A percentile compares a stretch with the other conserved stretches of the same genome.
Conservation (phyloP, 306 rosid genomes). For the Crotalaria pallida region DNA sequence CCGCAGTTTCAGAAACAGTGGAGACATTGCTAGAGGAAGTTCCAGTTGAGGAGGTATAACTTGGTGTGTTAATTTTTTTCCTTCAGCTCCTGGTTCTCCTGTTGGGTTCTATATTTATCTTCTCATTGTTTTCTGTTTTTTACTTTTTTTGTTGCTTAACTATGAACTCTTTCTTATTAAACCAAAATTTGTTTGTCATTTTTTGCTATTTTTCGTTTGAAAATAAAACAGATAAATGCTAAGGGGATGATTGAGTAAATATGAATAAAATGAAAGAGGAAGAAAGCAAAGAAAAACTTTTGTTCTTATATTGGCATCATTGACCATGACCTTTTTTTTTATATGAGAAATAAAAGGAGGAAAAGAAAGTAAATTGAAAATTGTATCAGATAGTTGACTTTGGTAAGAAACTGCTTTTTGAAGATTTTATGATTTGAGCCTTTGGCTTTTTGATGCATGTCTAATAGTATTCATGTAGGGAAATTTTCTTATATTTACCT, state of each 20-base stretch:
- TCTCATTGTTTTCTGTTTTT: background rate
- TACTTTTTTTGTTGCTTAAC: background rate
- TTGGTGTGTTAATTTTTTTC: background rate
- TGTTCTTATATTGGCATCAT: background rate
- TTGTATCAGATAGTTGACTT: background rate
- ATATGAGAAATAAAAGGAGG: background rate
- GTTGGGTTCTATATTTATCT: background rate
- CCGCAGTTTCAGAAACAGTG: slow-evolving; percentile 27
- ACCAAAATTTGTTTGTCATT: background rate
- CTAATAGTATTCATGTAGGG: background rate
- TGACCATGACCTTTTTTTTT: background rate
- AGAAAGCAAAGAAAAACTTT: background rate
- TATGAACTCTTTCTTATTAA: background rate
- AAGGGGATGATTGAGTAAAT: background rate
- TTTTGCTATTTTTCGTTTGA: too few relatives aligned
- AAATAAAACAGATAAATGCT: background rate
- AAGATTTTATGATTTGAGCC: background rate
- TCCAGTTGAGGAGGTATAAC: slow-evolving; percentile 52
- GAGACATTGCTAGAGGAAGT: slow-evolving; percentile 43
- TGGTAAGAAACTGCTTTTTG: background rate
- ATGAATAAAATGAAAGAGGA: background rate
- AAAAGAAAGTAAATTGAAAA: background rate
- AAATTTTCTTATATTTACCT: background rate
- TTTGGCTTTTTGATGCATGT: background rate
- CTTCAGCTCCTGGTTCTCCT: background rate